Evolutionary conservation across 2,329 filamentous ascomycete species (phyloP).

Genomic region (Thielaviopsis musarum): DNA sequence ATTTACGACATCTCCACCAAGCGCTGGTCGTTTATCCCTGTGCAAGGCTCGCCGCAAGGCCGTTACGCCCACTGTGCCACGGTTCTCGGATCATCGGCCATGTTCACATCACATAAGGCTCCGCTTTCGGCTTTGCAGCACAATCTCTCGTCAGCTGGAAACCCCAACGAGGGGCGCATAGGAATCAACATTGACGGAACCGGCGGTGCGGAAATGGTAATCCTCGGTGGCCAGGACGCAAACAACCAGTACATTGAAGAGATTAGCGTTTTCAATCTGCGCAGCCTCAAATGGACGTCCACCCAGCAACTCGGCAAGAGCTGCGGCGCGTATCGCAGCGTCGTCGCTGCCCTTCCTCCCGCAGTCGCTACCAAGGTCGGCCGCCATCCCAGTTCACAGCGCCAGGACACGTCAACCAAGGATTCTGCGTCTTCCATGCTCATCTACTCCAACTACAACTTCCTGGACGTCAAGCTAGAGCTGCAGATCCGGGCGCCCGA

Average conservation of each 20-base stretch:
- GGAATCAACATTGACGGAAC: constrained; percentile 79
- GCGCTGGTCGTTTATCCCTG: constrained; percentile 71
- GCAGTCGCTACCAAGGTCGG: constrained; percentile 50
- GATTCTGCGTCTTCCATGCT: constrained; percentile 61
- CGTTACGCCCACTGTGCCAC: constrained; percentile 94
- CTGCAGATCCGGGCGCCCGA: constrained; percentile 76
- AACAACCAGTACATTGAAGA: constrained; percentile 99
- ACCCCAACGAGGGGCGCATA: constrained; percentile 73
- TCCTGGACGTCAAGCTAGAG: constrained; percentile 90
- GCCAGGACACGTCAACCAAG: constrained; percentile 19
- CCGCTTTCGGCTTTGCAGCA: constrained; percentile 78
- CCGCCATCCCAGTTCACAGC: constrained; percentile 28
- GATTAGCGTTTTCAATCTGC: constrained; percentile 92
- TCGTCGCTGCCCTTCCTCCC: constrained; percentile 67
- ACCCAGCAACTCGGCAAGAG: constrained; percentile 77
- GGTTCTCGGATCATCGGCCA: constrained; percentile 72
- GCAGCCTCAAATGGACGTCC: constrained; percentile 88
- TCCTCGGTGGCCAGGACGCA: constrained; percentile 90
- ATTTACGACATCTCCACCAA: constrained; percentile 75
- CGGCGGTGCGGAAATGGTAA: constrained; percentile 90
- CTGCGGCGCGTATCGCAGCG: constrained; percentile 90
- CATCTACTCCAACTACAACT: constrained; percentile 99
- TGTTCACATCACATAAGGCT: constrained; percentile 70
- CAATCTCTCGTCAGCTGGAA: constrained; percentile 57
- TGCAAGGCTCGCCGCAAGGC: constrained; percentile 72